Conservation (phyloP, 2,329 filamentous ascomycete species). For the Orbilia ellipsospora region DNA sequence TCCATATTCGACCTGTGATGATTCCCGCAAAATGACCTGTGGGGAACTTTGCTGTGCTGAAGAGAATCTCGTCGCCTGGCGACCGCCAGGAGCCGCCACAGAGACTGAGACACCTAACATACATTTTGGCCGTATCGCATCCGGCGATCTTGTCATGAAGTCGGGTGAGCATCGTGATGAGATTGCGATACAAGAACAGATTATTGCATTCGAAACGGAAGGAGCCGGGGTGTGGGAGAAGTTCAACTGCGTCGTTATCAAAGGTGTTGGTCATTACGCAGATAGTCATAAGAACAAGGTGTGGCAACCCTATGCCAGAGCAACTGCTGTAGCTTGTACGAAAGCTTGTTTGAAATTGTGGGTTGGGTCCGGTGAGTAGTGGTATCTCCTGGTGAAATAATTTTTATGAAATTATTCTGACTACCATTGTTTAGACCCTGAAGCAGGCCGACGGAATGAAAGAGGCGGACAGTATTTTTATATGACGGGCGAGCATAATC, state of each 20-base stretch:
- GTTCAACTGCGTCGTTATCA: constrained; percentile 12
- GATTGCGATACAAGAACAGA: not conserved
- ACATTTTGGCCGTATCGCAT: constrained; percentile 21
- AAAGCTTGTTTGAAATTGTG: constrained; percentile 1
- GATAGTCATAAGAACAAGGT: constrained; percentile 27
- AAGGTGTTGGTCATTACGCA: constrained; percentile 20
- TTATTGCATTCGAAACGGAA: constrained; percentile 21
- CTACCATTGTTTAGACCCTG: no score
- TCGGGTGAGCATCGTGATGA: not conserved
- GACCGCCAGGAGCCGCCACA: no score
- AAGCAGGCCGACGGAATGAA: no score
- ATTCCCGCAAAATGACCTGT: no score
- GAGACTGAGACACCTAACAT: not conserved
- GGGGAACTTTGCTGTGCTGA: no score
- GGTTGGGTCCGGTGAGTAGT: not conserved
- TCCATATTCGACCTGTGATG: no score
- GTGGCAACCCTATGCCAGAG: constrained; percentile 21
- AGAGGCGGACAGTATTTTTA: no score
- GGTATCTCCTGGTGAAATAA: not conserved
- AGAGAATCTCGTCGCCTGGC: no score
- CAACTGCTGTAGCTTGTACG: constrained; percentile 10
- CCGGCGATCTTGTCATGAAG: constrained; percentile 13
- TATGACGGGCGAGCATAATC: no score
- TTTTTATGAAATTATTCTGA: no score
- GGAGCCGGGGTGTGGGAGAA: constrained; percentile 6